A percentile compares a stretch with the other conserved stretches of the same genome.
Conservation (phyloP, 2,329 filamentous ascomycete genomes). For the Acarospora socialis region DNA sequence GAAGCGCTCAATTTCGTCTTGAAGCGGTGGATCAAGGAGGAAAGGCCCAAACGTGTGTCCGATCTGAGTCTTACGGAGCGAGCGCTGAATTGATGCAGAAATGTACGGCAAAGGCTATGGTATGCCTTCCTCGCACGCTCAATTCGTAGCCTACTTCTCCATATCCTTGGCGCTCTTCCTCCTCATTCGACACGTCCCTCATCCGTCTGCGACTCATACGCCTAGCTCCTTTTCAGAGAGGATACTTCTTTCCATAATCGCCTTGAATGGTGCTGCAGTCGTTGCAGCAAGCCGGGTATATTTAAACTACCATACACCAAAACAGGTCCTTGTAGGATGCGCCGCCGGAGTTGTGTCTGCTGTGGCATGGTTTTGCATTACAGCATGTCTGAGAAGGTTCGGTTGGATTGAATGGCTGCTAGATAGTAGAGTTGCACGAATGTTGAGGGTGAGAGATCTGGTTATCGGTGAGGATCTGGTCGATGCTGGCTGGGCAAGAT, state of each 20-base stretch:
- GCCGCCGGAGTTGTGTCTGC: conserved; percentile 57
- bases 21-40: conserved; percentile 85
- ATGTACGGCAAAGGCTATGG: conserved; percentile 87
- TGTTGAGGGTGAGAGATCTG: conserved; percentile 66
- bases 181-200: conserved; percentile 59
- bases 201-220: conserved; percentile 30
- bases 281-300: conserved; percentile 81
- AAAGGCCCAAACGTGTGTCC: conserved; percentile 60
- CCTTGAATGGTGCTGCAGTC: conserved; percentile 45
- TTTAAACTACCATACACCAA: conserved; percentile 78
- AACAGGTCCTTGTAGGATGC: conserved; percentile 72
- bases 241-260: conserved; percentile 40
- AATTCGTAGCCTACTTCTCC: conserved; percentile 88
- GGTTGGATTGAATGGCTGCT: conserved; percentile 63
- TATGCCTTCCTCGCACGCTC: conserved; percentile 91
- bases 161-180: conserved; percentile 74
- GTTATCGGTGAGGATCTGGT: conserved; percentile 76
- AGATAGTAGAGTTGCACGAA: conserved; percentile 47
- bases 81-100: conserved; percentile 28
- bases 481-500: conserved; percentile 88
- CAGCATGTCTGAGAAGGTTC: conserved; percentile 47
- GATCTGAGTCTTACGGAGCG: not conserved
- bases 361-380: conserved; percentile 63
- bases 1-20: conserved; percentile 81
- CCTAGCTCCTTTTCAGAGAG: conserved; percentile 38